Percentiles rank a stretch among this genome's conserved stretches.
Conservation (phyloP, 805 yeast species). For the Metschnikowia bowlesiae region DNA sequence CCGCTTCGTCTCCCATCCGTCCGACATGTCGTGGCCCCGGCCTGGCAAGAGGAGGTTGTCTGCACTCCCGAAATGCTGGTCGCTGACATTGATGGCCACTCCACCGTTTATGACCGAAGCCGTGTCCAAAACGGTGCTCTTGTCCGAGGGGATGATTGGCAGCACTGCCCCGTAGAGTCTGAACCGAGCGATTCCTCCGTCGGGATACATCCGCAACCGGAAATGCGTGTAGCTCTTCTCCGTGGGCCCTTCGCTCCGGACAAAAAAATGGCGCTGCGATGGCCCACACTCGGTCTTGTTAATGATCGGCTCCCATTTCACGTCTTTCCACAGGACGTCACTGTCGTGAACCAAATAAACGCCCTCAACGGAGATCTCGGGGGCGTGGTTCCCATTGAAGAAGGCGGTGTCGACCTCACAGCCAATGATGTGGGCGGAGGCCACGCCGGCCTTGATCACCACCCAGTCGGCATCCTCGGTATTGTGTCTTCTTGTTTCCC, state of each 20-base stretch:
- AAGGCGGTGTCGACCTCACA: constrained; percentile 91
- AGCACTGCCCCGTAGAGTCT: constrained; percentile 80
- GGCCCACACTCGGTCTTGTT: constrained; percentile 83
- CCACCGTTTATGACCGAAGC: constrained; percentile 88
- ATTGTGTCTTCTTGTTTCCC: constrained; percentile 98
- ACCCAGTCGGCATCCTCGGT: constrained; percentile 84
- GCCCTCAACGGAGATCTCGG: constrained; percentile 82
- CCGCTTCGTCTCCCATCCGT: constrained; percentile 97
- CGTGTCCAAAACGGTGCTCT: constrained; percentile 51
- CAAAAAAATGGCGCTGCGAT: constrained; percentile 76
- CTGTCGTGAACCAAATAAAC: constrained; percentile 33
- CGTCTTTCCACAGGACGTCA: constrained; percentile 17
- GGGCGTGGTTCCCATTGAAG: constrained; percentile 95
- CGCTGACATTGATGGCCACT: constrained; percentile 75
- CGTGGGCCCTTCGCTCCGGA: constrained; percentile 53
- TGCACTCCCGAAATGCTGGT: constrained; percentile 92
- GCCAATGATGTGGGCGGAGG: constrained; percentile 73
- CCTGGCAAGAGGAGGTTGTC: constrained; percentile 90
- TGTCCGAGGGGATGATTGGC: constrained; percentile 58
- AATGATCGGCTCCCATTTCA: constrained; percentile 70
- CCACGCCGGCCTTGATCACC: constrained; percentile 74
- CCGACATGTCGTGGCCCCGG: constrained; percentile 93
- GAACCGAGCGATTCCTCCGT: constrained; percentile 96
- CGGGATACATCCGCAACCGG: constrained; percentile 90
- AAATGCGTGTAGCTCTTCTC: constrained; percentile 66